Base-by-base conservation (phyloP, 2,329 filamentous ascomycete genomes). In the Thielaviopsis euricoi region DNA sequence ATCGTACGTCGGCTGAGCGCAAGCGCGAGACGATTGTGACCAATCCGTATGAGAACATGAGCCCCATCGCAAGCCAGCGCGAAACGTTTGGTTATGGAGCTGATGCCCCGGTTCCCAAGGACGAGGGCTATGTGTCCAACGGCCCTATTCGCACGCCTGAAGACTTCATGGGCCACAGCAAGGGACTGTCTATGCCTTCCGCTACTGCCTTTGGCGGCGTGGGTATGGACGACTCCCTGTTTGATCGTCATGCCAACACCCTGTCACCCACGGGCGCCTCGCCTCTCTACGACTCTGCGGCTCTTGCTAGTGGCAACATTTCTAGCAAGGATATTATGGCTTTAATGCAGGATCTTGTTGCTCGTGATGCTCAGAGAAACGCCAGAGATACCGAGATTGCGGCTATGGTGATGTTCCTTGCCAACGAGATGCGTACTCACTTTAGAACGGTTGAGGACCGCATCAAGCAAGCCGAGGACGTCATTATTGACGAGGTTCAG, bases 291-390 rank as follows among this genome's bases (percentile, higher is more conserved):
- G 93, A 98, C 67, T 83, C 87, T 60, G 80, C 90, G 3, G 91
- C 91, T 56, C 83, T 82, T 62, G 90, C 89, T 37, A 86, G 95
- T 56, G 90, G 97, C 63, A 80, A 85, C 53, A 97, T 98, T 55
- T 86, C 97, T 68, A 95, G 89, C 52, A 93, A 94, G 71, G 93
- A 98, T 66, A 94, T 98, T 65, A 86, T 98, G 62, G 89, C 91
- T 23, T 74, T 98, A 61, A 98, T 98, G 93, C 91, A 98, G 67
- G 93, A 98, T 70, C 83, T 98, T 62, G 97, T 94, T 68, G 93
- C 97, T 62, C 86, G 93, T 40, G 93, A 98, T 72, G 93, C 91
- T 48, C 91, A 97, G 71, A 85, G 93, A 60, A 97, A 93, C 70
- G 93, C 93, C 52, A 82, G 93, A 51, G 93, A 98, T 66, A 97